Conservation (phyloP, 805 yeast species). For the Saccharomycopsis microspora region DNA sequence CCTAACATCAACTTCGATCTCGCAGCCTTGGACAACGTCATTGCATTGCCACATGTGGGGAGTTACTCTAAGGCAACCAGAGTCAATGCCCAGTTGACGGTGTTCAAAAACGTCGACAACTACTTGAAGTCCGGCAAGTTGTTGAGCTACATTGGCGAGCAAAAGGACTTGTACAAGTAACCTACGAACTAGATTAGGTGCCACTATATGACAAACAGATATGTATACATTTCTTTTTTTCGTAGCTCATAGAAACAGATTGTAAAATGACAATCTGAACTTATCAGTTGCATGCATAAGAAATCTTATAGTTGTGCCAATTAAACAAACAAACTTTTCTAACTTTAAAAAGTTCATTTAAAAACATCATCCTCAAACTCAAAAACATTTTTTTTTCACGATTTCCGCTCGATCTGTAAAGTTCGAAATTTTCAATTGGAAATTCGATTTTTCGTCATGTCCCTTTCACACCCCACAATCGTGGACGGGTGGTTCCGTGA, state of each 20-base stretch:
- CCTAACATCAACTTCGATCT: constrained; percentile 58
- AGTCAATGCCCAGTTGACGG: constrained; percentile 63
- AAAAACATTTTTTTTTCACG: no score
- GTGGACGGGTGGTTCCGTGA: constrained; percentile 78
- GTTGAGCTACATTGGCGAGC: constrained; percentile 69
- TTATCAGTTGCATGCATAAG: no score
- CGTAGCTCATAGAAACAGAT: not conserved
- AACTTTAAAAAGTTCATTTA: no score
- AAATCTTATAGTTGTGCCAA: no score
- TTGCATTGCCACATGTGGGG: constrained; percentile 86
- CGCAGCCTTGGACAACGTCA: constrained; percentile 50
- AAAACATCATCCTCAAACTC: no score
- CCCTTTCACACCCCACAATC: constrained; percentile 23
- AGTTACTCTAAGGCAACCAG: constrained; percentile 69
- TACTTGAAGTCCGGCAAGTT: constrained; percentile 58
- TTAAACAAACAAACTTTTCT: no score
- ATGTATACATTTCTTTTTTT: not conserved
- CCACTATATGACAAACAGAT: no score
- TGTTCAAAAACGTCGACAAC: constrained; percentile 51
- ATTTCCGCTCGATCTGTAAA: no score
- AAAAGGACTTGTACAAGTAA: constrained; percentile 21
- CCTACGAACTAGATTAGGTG: no score
- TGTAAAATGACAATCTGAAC: no score
- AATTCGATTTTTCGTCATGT: not conserved
- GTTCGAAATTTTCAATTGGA: no score